phyloP scores from a whole-genome alignment of 768 basidiomycete species.

The Serendipita sp. region DNA sequence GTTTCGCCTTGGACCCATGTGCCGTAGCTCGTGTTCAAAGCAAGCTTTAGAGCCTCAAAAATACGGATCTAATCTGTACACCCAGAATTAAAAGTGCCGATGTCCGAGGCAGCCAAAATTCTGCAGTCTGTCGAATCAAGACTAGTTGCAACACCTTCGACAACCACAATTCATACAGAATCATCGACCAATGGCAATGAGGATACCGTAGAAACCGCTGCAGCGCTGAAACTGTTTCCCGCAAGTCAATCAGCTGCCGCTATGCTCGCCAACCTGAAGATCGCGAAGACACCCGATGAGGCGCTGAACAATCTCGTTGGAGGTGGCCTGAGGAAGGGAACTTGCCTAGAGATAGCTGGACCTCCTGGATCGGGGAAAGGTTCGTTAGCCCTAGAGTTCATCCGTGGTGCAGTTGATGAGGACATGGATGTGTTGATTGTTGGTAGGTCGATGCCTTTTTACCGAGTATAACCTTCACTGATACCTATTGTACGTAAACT shows the following conservation, averaged over 20 bases:
- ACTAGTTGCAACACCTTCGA: not conserved
- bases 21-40: not conserved
- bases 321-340: slow-evolving; percentile 45
- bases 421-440: slow-evolving; percentile 43
- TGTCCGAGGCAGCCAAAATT: not conserved
- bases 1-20: not conserved
- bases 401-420: slow-evolving; percentile 29
- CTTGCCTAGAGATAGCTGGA: slow-evolving; percentile 57
- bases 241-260: not conserved
- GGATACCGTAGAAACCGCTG: not conserved
- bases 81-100: not conserved
- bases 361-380: slow-evolving; percentile 60
- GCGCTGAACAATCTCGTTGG: slow-evolving; percentile 43
- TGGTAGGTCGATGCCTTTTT: slow-evolving; percentile 27
- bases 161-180: too few species aligned
- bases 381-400: slow-evolving; percentile 32
- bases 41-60: not conserved
- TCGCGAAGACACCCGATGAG: not conserved
- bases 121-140: not conserved
- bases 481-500: not conserved
- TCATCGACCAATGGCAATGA: too few species aligned
- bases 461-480: not conserved
- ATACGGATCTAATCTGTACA: not conserved
- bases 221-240: not conserved
- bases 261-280: not conserved